phyloP scores from a whole-genome alignment of 163 green algal genomes.

The Scenedesmus sp. region DNA sequence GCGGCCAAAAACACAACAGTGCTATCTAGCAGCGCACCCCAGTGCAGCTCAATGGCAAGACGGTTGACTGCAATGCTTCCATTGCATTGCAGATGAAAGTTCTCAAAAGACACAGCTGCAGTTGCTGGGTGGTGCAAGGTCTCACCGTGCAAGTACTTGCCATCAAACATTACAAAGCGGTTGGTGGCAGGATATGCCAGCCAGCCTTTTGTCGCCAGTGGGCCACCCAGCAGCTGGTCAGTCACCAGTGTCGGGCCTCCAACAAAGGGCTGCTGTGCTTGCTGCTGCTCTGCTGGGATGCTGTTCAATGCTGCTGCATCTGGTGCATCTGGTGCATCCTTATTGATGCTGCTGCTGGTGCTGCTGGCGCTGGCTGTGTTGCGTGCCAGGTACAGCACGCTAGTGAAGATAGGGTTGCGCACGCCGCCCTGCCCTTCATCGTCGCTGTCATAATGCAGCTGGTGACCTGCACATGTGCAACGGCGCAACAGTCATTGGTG shows the following conservation, averaged over 20 bases:
- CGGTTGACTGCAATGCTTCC: neutral
- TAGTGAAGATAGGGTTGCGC: slow-evolving; percentile 58
- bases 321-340: neutral
- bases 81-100: neutral
- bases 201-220: slow-evolving; percentile 39
- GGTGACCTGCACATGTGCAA: slow-evolving; percentile 45
- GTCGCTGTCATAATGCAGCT: slow-evolving; percentile 66
- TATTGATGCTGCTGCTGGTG: neutral
- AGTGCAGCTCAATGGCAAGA: neutral
- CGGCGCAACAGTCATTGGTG: neutral
- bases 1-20: neutral
- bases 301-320: neutral
- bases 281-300: neutral
- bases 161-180: slow-evolving; percentile 58
- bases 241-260: slow-evolving; percentile 63
- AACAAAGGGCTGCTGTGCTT: slow-evolving; percentile 34
- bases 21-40: neutral
- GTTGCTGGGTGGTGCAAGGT: neutral
- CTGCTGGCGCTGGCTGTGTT: slow-evolving; percentile 5
- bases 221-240: slow-evolving; percentile 49
- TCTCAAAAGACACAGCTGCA: neutral
- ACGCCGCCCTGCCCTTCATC: slow-evolving; percentile 56
- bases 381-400: slow-evolving; percentile 43
- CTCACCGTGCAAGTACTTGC: slow-evolving; percentile 57
- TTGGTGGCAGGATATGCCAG: slow-evolving; percentile 40